Percentiles rank a stretch among this genome's conserved stretches.
Conservation (phyloP, 1,284 basidiomycete species). For the Athelia psychrophila region DNA sequence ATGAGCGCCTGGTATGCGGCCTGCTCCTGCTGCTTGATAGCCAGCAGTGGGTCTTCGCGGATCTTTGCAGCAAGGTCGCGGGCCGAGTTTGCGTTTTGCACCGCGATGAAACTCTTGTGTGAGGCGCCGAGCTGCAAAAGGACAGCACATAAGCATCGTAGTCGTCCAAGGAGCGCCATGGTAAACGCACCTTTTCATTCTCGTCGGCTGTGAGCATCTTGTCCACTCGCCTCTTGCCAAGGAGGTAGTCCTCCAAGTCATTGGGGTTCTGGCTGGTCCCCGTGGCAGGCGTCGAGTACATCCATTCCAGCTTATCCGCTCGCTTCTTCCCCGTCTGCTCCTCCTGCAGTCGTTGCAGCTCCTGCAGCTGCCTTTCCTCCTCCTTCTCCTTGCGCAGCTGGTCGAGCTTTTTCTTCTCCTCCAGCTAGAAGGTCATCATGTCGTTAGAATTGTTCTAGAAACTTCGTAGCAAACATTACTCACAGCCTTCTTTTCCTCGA, state of each 20-base stretch:
- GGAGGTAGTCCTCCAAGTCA: conserved; percentile 93
- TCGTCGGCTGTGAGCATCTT: conserved; percentile 91
- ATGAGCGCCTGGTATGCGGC: conserved; percentile 88
- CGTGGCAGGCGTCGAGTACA: conserved; percentile 94
- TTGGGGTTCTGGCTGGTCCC: conserved; percentile 81
- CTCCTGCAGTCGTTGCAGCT: conserved; percentile 92
- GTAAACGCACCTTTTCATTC: conserved; percentile 70
- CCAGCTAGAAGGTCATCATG: conserved; percentile 53
- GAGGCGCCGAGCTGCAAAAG: conserved; percentile 67
- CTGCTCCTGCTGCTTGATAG: conserved; percentile 98
- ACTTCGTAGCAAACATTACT: conserved; percentile 25
- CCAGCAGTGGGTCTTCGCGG: conserved; percentile 92
- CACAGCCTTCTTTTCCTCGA: conserved; percentile 95
- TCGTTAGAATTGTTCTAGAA: conserved; percentile 1
- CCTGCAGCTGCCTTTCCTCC: conserved; percentile 95
- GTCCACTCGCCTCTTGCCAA: conserved; percentile 99
- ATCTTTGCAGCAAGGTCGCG: conserved; percentile 93
- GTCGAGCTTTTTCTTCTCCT: conserved; percentile 97
- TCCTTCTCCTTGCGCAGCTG: conserved; percentile 97
- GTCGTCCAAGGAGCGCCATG: conserved; percentile 1
- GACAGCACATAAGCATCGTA: not conserved
- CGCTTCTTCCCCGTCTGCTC: conserved; percentile 93
- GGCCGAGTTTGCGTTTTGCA: conserved; percentile 89
- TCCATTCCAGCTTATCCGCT: conserved; percentile 96
- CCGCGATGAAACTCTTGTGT: conserved; percentile 88